phyloP scores from a whole-genome alignment of 129 eudicot species.

The Mikania micrantha region DNA sequence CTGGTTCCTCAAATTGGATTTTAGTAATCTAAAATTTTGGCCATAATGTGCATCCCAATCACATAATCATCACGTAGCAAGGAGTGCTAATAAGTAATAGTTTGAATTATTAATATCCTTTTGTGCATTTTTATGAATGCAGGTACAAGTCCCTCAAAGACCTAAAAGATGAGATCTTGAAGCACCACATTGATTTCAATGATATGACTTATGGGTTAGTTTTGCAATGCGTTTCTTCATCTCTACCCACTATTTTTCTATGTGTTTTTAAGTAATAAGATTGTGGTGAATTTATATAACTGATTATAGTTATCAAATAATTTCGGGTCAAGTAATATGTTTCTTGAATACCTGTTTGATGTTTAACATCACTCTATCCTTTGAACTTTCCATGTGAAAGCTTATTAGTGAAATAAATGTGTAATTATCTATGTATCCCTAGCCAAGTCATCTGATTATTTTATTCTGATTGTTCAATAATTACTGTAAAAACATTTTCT shows the following conservation, averaged over 20 bases:
- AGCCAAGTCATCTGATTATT: too few relatives aligned
- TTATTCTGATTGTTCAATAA: too few relatives aligned
- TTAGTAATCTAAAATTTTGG: too few relatives aligned
- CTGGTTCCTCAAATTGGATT: too few relatives aligned
- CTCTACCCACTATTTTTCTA: not conserved
- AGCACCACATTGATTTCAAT: constrained; percentile 46
- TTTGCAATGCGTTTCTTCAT: not conserved
- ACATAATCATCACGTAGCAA: too few relatives aligned
- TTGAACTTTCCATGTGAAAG: too few relatives aligned
- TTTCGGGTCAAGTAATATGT: not conserved
- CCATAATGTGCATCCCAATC: too few relatives aligned
- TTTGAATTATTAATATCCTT: not conserved
- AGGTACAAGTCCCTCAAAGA: constrained; percentile 85
- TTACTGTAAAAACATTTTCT: too few relatives aligned
- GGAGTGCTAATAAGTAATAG: too few relatives aligned
- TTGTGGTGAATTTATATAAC: not conserved
- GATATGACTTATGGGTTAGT: constrained; percentile 90
- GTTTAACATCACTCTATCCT: too few relatives aligned
- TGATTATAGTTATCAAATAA: not conserved
- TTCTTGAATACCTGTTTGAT: not conserved
- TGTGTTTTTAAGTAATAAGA: not conserved
- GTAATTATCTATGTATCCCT: too few relatives aligned
- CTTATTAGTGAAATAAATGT: too few relatives aligned
- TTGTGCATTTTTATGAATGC: constrained; percentile 5
- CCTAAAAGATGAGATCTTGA: constrained; percentile 63